Base-by-base conservation (phyloP, 2,329 filamentous ascomycete genomes). In the Colletotrichum sp. region DNA sequence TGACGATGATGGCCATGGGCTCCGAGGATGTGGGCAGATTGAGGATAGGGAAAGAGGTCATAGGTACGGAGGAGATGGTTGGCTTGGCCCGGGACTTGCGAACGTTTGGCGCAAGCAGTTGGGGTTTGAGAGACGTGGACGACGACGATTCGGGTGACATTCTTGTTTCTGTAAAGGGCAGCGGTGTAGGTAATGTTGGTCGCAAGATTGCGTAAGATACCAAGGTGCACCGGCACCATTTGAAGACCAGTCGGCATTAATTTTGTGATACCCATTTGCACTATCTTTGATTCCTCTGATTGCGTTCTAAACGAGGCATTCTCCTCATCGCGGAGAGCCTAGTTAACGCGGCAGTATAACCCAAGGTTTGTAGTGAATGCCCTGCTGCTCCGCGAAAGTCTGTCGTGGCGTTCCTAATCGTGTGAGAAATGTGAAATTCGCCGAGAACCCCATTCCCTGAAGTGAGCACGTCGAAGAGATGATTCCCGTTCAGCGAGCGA, bases 1-100 rank as follows among this genome's bases (percentile, higher is more conserved):
- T 99, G 69, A 95, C 93, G 21, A 88, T 99, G 78, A 99, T 99
- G 97, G 95, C 96, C 39, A 99, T 99, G 97, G 97, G 97, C 0
- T 95, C 94, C 1, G 97, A 99, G 83, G 97, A 99, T 84, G 96
- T 99, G 16, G 97, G 97, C 6, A 91, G 97, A 75, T 84, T 99
- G 79, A 92, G 95, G 78, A 83, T 99, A 75, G 95, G 96, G 36
- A 93, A 92, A 80, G 94, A 96, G 63, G 92, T 98, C 1, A 86
- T 99, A 62, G 96, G 93, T 0, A 94, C 93, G 4, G 95, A 98
- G 82, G 93, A 95, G 76, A 88, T 95, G 69, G 90, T 99, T 72
- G 92, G 92, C 66, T 86, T 98, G 70, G 96, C 95, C 13, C 90
- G 97, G 80, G 97, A 99, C 83, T 85, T 98, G 79, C 94, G 92